These are phyloP conservation scores for Neckera pumila DNA, from an alignment of 225 moss, liverwort and hornwort genomes.

Conservation along the genomic window DNA sequence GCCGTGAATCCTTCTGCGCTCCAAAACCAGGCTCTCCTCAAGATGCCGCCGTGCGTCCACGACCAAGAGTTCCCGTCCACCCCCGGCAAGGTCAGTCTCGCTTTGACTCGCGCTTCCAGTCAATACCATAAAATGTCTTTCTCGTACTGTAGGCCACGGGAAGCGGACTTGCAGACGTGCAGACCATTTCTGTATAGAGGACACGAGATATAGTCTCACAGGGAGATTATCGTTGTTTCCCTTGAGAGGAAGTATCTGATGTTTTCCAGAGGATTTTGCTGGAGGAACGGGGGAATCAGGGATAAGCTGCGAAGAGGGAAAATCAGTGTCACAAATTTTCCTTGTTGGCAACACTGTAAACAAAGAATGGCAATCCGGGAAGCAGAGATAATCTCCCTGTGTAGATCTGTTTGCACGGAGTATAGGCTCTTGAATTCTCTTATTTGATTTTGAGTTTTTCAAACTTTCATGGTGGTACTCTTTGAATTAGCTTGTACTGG, in stretches of 20 bases:
- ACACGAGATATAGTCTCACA: not conserved
- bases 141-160: not conserved
- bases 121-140: not conserved
- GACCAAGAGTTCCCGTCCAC: conserved; percentile 30
- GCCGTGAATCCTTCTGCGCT: not conserved
- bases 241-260: not conserved
- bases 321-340: not conserved
- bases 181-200: not conserved
- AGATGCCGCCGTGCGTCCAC: conserved; percentile 22
- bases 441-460: not conserved
- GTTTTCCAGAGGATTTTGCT: not conserved
- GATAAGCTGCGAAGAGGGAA: not conserved
- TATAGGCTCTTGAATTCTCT: not conserved
- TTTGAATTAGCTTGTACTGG: not conserved
- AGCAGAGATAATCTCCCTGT: not conserved
- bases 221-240: not conserved
- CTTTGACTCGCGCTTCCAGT: no score
- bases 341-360: not conserved
- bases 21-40: not conserved
- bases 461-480: not conserved
- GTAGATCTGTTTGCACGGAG: not conserved
- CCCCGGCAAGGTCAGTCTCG: conserved; percentile 26
- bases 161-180: not conserved
- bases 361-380: not conserved
- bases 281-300: not conserved